A percentile compares a stretch with the other conserved stretches of the same genome.
phyloP scores from a whole-genome alignment of 257 asterid genomes.

The Salvia miltiorrhiza region DNA sequence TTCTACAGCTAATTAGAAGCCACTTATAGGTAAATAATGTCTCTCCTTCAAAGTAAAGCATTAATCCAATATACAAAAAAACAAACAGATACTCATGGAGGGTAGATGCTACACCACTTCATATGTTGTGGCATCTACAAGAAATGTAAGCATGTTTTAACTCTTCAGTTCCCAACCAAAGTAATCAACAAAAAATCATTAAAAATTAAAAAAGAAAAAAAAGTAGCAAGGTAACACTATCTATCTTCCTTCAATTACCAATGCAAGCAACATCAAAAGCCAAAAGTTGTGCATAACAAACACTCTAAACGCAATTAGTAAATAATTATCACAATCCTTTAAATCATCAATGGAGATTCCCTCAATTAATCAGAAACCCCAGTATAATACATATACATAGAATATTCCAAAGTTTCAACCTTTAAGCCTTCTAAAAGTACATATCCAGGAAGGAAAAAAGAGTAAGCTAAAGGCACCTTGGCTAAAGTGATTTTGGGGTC shows the following conservation, averaged over 20 bases:
- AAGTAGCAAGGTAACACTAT: neutral
- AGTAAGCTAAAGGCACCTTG: slow-evolving; percentile 46
- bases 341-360: neutral
- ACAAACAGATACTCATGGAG: neutral
- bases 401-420: neutral
- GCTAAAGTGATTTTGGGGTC: slow-evolving; percentile 92
- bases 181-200: neutral
- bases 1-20: neutral
- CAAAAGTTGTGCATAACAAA: neutral
- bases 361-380: neutral
- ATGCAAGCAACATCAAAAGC: neutral
- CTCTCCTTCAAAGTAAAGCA: neutral
- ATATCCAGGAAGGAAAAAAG: neutral
- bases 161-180: slow-evolving; percentile 11
- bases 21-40: neutral
- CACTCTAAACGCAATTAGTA: neutral
- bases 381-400: neutral
- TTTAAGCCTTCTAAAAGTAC: neutral
- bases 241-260: neutral
- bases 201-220: neutral
- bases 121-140: neutral
- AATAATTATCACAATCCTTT: neutral
- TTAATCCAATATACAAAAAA: neutral
- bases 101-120: neutral
- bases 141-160: neutral